phyloP scores from a whole-genome alignment of 2,329 filamentous ascomycete species.

The Lasiodiplodia gonubiensis region DNA sequence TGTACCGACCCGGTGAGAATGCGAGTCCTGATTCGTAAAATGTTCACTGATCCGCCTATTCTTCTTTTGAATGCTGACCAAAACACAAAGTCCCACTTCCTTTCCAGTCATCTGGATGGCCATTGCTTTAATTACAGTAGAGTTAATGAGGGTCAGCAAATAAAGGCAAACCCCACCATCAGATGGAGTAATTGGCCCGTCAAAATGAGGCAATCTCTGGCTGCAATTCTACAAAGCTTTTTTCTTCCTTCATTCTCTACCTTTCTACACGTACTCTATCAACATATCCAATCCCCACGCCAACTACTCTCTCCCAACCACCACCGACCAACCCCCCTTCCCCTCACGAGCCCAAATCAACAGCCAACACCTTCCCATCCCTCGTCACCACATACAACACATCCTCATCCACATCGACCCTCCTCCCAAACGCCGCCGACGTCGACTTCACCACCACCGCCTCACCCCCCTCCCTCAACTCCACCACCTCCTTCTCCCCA shows the following conservation, averaged over 20 bases:
- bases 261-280: too few relatives aligned
- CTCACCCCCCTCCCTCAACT: background rate
- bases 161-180: background rate
- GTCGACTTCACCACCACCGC: background rate
- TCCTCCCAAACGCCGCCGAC: background rate
- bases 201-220: background rate
- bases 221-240: too few relatives aligned
- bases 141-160: background rate
- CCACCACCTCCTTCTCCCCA: background rate
- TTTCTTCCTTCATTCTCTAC: background rate
- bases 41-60: background rate
- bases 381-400: background rate
- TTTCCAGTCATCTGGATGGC: background rate
- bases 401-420: background rate
- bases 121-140: background rate
- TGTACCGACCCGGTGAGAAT: background rate
- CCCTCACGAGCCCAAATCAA: background rate
- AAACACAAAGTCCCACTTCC: background rate
- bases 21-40: background rate
- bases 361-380: background rate
- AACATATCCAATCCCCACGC: too few relatives aligned
- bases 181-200: background rate
- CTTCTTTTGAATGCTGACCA: too few relatives aligned
- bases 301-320: too few relatives aligned
- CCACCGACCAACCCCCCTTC: too few relatives aligned